phyloP scores from a whole-genome alignment of 2,329 filamentous ascomycete genomes.

The Monilinia aucupariae region DNA sequence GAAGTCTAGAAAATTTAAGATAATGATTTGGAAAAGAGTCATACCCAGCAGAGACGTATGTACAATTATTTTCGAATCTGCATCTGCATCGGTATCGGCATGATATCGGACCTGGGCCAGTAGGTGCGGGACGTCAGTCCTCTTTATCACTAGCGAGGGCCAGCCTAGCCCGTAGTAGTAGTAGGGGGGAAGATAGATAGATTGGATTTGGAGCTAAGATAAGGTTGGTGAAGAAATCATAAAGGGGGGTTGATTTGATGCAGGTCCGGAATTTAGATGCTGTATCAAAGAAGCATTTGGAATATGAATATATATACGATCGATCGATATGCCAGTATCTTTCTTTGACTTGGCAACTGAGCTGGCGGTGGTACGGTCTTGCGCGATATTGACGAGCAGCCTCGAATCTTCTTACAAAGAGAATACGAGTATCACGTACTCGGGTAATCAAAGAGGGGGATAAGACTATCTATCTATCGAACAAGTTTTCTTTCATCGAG shows the following conservation, averaged over 20 bases:
- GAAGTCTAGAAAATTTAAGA: background rate
- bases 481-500: background rate
- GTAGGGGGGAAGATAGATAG: background rate
- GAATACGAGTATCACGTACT: background rate
- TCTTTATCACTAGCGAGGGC: conserved; percentile 6
- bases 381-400: background rate
- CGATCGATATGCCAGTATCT: background rate
- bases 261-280: too few species aligned
- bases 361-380: background rate
- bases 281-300: background rate
- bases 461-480: background rate
- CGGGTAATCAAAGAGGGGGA: background rate
- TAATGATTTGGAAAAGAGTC: conserved; percentile 7
- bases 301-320: background rate
- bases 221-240: conserved; percentile 3
- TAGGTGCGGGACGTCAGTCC: background rate
- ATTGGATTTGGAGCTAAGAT: conserved; percentile 2
- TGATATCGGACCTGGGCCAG: conserved; percentile 13
- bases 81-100: conserved; percentile 15
- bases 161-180: too few species aligned
- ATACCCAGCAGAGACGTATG: conserved; percentile 9
- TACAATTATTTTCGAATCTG: conserved; percentile 11
- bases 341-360: background rate
- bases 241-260: background rate
- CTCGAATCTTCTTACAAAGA: background rate